These are phyloP conservation scores for Pythium dissotocum DNA, from an alignment of 352 stramenopile species.

Conservation along the genomic window DNA sequence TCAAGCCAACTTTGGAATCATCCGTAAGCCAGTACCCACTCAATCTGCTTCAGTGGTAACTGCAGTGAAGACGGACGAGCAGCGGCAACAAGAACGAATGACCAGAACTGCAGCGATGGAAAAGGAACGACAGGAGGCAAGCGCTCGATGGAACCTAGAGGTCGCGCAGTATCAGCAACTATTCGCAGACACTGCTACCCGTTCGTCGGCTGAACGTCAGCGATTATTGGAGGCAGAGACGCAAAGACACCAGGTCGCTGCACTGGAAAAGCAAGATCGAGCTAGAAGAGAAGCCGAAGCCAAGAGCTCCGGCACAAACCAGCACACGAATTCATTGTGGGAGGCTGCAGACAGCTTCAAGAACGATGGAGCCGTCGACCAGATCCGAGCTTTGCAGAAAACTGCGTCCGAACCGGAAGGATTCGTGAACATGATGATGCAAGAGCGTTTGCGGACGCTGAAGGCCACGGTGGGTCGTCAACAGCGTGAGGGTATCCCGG, in stretches of 20 bases:
- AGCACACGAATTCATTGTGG: neutral
- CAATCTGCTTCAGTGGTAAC: neutral
- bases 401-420: neutral
- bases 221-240: neutral
- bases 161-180: neutral
- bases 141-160: slow-evolving; percentile 4
- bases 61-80: neutral
- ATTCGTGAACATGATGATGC: slow-evolving; percentile 21
- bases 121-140: neutral
- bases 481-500: neutral
- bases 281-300: neutral
- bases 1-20: neutral
- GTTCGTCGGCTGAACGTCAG: neutral
- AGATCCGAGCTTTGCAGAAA: neutral
- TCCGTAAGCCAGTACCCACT: neutral
- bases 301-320: neutral
- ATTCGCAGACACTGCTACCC: neutral
- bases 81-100: slow-evolving; percentile 4
- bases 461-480: slow-evolving; percentile 1
- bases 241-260: neutral
- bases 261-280: neutral
- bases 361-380: neutral
- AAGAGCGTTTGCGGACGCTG: slow-evolving; percentile 6
- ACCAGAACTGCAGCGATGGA: neutral
- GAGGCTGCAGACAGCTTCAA: neutral